These are phyloP conservation scores for Arxiozyma slooffiae DNA, from an alignment of 1,139 yeast genomes.

Conservation along the genomic window DNA sequence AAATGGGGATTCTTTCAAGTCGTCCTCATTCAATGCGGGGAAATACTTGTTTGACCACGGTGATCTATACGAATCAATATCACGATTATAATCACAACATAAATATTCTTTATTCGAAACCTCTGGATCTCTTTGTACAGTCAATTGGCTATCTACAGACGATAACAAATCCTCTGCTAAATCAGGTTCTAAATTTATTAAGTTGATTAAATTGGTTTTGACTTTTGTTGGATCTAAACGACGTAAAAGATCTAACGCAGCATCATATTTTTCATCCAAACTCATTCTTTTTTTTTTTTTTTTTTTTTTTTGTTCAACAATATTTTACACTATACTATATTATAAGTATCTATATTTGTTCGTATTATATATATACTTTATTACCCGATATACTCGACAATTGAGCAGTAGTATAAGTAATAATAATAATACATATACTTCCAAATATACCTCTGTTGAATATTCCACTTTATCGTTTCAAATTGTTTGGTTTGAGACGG, in stretches of 20 bases:
- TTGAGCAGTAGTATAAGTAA: neutral
- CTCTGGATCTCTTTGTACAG: conserved; percentile 42
- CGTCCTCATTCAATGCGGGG: conserved; percentile 50
- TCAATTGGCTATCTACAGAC: conserved; percentile 79
- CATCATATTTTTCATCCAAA: conserved; percentile 62
- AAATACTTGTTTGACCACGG: conserved; percentile 83
- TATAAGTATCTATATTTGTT: no score
- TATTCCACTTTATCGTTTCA: neutral
- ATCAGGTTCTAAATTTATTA: conserved; percentile 72
- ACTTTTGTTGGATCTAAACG: conserved; percentile 74
- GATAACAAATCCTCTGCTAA: conserved; percentile 81
- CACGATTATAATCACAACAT: conserved; percentile 91
- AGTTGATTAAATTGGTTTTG: conserved; percentile 48
- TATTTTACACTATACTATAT: no score
- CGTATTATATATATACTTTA: no score
- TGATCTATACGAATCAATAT: conserved; percentile 83
- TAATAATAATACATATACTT: no score
- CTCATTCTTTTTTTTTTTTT: conserved; percentile 12
- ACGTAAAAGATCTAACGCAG: conserved; percentile 78
- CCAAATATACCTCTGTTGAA: no score
- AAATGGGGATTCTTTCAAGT: conserved; percentile 53
- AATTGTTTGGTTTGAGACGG: no score
- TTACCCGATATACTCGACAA: no score
- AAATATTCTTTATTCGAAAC: conserved; percentile 49
- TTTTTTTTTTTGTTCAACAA: no score